These are phyloP conservation scores for Suillus brevipes DNA, from an alignment of 768 basidiomycete species.

Conservation along the genomic window DNA sequence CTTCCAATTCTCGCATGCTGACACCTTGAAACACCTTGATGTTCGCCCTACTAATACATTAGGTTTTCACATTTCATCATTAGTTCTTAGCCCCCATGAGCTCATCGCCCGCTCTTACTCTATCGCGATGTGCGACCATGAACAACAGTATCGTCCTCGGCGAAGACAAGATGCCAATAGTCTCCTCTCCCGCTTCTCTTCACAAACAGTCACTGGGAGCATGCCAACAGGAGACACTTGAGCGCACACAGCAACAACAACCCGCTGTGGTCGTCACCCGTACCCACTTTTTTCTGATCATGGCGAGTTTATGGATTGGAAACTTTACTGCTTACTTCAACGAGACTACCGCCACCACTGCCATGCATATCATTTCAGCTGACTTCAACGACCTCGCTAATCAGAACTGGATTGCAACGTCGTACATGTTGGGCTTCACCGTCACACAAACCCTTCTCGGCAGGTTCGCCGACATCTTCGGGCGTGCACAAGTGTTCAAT, in stretches of 20 bases:
- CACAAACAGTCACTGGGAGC: constrained; percentile 7
- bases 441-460: constrained; percentile 37
- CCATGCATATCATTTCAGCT: constrained; percentile 36
- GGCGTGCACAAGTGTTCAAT: constrained; percentile 35
- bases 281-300: constrained; percentile 34
- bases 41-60: constrained; percentile 11
- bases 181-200: constrained; percentile 8
- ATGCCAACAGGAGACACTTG: not conserved
- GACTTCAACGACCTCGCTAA: constrained; percentile 31
- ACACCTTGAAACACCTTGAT: constrained; percentile 16
- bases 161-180: constrained; percentile 24
- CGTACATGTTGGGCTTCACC: constrained; percentile 37
- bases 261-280: constrained; percentile 31
- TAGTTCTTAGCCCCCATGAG: constrained; percentile 24
- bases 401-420: constrained; percentile 37
- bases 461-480: constrained; percentile 37
- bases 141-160: constrained; percentile 27
- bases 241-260: constrained; percentile 11
- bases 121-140: constrained; percentile 33
- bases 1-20: constrained; percentile 17
- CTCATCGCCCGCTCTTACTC: constrained; percentile 27
- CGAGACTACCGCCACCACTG: constrained; percentile 35
- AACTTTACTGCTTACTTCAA: constrained; percentile 39
- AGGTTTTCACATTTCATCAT: not conserved
- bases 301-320: constrained; percentile 35